These are phyloP conservation scores for Neonectria magnoliae DNA, from an alignment of 2,329 filamentous ascomycete genomes.

Conservation along the genomic window DNA sequence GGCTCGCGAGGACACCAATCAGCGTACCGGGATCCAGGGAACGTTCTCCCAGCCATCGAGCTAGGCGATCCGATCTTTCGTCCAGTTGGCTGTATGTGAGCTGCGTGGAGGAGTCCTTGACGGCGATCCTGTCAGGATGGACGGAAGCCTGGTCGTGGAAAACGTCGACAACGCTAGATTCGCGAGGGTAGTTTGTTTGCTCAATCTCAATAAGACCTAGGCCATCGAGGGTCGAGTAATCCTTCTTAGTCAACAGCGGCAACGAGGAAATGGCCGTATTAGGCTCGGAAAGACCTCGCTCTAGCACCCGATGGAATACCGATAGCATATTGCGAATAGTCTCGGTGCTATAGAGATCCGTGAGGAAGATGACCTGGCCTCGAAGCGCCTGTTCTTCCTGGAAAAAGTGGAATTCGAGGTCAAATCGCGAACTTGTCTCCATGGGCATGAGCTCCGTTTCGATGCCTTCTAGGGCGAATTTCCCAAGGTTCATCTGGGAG, in stretches of 20 bases:
- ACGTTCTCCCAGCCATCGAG: not conserved
- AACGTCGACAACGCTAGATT: constrained; percentile 37
- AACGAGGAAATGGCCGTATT: constrained; percentile 9
- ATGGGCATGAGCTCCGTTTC: constrained; percentile 9
- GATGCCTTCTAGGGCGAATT: constrained; percentile 22
- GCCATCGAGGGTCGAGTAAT: constrained; percentile 13
- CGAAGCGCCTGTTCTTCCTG: constrained; percentile 10
- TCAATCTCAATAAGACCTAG: constrained; percentile 32
- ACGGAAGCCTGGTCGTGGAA: constrained; percentile 34
- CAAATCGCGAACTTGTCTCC: constrained; percentile 21
- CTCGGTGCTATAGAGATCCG: constrained; percentile 28
- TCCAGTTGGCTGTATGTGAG: constrained; percentile 38
- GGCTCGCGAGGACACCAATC: constrained; percentile 20
- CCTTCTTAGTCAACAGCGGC: constrained; percentile 8
- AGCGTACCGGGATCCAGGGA: constrained; percentile 7
- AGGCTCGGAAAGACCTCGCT: constrained; percentile 22
- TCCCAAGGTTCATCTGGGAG: constrained; percentile 13
- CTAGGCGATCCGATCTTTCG: constrained; percentile 22
- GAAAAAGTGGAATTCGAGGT: constrained; percentile 39
- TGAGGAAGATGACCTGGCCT: constrained; percentile 26
- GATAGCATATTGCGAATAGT: constrained; percentile 31
- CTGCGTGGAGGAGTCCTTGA: constrained; percentile 26
- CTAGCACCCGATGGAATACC: constrained; percentile 29
- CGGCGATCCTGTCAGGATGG: constrained; percentile 23
- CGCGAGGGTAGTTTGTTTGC: constrained; percentile 25